Conservation (phyloP, 2,329 filamentous ascomycete species). For the Pleurostoma richardsiae region DNA sequence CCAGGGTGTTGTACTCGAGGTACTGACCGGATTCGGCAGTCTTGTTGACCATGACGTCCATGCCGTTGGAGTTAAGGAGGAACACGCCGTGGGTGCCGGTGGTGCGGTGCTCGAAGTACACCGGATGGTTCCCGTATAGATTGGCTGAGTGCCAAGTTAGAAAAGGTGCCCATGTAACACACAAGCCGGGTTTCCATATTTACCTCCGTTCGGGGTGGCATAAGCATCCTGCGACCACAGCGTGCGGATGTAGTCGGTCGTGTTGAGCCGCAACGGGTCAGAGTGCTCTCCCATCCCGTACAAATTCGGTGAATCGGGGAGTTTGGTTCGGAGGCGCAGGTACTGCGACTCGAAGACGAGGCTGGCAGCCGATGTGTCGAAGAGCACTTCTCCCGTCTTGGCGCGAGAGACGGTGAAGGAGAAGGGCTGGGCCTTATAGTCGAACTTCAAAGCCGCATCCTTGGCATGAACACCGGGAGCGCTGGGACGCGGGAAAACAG, state of each 20-base stretch:
- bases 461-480: slow-evolving; percentile 9
- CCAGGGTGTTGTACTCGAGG: slow-evolving; percentile 74
- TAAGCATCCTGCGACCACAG: slow-evolving; percentile 67
- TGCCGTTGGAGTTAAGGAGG: slow-evolving; percentile 67
- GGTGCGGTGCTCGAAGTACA: slow-evolving; percentile 70
- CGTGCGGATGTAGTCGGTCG: slow-evolving; percentile 64
- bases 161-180: no score
- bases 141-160: slow-evolving; percentile 36
- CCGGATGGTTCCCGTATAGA: slow-evolving; percentile 67
- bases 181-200: no score
- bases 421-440: slow-evolving; percentile 30
- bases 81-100: slow-evolving; percentile 60
- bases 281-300: slow-evolving; percentile 79
- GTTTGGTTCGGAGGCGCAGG: slow-evolving; percentile 62
- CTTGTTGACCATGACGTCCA: slow-evolving; percentile 72
- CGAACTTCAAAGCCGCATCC: slow-evolving; percentile 21
- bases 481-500: slow-evolving; percentile 57
- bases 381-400: slow-evolving; percentile 47
- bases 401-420: slow-evolving; percentile 33
- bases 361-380: slow-evolving; percentile 62
- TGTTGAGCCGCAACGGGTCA: slow-evolving; percentile 64
- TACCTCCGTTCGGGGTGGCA: slow-evolving; percentile 43
- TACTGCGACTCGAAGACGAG: slow-evolving; percentile 78
- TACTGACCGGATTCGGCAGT: slow-evolving; percentile 56
- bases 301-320: slow-evolving; percentile 64